phyloP scores from a whole-genome alignment of 257 asterid genomes.

The Primulina tabacum region DNA sequence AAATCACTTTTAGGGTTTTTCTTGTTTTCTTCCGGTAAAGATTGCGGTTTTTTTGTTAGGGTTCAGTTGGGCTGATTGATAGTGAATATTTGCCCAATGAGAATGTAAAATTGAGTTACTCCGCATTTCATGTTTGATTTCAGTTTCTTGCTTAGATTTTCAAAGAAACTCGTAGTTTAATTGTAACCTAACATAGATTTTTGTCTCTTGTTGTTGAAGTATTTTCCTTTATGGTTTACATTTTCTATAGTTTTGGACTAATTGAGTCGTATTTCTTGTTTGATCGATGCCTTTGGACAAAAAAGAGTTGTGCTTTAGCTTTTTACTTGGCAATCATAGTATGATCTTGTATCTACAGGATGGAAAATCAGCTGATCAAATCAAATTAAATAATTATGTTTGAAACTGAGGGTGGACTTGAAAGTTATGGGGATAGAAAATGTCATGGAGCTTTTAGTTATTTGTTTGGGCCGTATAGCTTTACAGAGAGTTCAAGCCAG shows the following conservation, averaged over 20 bases:
- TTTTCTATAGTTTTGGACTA: not conserved
- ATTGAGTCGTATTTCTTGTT: not conserved
- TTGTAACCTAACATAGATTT: no score
- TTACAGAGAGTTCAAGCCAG: not conserved
- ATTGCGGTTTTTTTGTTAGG: not conserved
- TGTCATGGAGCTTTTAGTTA: not conserved
- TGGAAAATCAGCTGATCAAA: not conserved
- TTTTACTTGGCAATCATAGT: not conserved
- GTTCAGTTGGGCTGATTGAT: constrained; percentile 3
- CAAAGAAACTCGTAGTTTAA: no score
- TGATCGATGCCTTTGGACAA: not conserved
- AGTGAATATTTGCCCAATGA: not conserved
- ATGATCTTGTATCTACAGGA: not conserved
- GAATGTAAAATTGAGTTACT: constrained; percentile 5
- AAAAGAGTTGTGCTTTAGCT: not conserved
- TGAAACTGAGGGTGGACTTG: not conserved
- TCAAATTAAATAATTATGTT: no score
- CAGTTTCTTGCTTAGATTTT: not conserved
- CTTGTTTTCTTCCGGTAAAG: not conserved
- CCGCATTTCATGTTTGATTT: not conserved
- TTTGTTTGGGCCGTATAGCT: not conserved
- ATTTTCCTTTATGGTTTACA: not conserved
- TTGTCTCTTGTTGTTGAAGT: not conserved
- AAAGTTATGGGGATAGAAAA: not conserved
- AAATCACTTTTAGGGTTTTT: not conserved